Conservation (phyloP, 1,284 basidiomycete species). For the Marasmius tenuissimus region DNA sequence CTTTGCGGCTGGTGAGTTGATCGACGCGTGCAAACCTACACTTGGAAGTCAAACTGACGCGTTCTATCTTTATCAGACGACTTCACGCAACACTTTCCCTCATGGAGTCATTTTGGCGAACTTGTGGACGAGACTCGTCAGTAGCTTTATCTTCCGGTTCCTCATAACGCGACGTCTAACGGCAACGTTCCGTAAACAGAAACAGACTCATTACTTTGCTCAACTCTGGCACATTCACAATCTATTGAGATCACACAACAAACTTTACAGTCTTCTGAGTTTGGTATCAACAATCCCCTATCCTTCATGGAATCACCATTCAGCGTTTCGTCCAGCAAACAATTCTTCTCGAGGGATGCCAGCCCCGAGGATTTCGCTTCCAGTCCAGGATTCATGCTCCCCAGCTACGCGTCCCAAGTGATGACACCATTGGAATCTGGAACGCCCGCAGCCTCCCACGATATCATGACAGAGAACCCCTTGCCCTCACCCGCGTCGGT, state of each 20-base stretch:
- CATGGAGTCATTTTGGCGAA: neutral
- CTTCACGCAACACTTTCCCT: neutral
- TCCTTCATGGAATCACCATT: neutral
- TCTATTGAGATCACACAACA: neutral
- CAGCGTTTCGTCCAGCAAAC: neutral
- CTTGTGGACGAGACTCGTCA: neutral
- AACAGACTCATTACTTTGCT: neutral
- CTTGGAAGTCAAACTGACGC: too few species aligned
- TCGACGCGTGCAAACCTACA: neutral
- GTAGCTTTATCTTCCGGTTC: neutral
- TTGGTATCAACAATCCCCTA: neutral
- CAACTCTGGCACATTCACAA: neutral
- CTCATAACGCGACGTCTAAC: neutral
- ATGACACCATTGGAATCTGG: neutral
- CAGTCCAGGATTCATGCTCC: neutral
- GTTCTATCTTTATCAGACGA: neutral
- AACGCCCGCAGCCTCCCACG: neutral
- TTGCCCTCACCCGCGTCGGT: neutral
- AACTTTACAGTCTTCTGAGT: neutral
- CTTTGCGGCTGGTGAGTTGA: neutral
- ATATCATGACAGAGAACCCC: neutral
- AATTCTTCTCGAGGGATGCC: neutral
- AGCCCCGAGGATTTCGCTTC: neutral
- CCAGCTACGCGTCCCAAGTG: neutral
- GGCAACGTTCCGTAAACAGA: neutral